Percentiles rank a stretch among this genome's conserved stretches.
Conservation (phyloP, 169 alveolate genomes). For the Cryptosporidium viatorum region DNA sequence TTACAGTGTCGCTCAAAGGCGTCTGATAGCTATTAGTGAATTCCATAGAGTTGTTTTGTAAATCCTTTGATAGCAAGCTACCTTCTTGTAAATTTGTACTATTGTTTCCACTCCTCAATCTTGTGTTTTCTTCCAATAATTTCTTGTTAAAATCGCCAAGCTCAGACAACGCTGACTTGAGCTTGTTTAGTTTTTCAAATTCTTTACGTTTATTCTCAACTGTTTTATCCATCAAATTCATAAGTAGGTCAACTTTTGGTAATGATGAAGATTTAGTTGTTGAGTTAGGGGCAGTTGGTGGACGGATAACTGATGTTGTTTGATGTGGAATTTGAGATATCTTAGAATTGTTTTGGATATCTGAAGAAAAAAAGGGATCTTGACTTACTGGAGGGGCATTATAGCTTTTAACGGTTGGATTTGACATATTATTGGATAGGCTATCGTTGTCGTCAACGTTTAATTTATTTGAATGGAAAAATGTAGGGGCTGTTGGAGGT, state of each 20-base stretch:
- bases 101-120: constrained; percentile 60
- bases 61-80: background rate
- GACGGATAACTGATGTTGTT: background rate
- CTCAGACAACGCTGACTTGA: constrained; percentile 57
- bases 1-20: background rate
- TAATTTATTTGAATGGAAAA: constrained; percentile 5
- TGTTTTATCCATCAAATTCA: constrained; percentile 64
- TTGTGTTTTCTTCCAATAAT: constrained; percentile 59
- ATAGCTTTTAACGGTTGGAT: background rate
- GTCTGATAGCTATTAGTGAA: constrained; percentile 8
- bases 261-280: background rate
- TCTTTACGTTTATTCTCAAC: constrained; percentile 53
- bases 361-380: background rate
- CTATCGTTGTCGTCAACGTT: background rate
- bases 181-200: constrained; percentile 53
- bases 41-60: background rate
- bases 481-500: constrained; percentile 75
- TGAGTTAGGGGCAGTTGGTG: constrained; percentile 74
- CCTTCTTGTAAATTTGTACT: constrained; percentile 1
- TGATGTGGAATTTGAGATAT: background rate
- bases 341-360: background rate
- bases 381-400: background rate
- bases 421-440: background rate
- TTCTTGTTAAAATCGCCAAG: constrained; percentile 59
- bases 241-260: constrained; percentile 70